These are phyloP conservation scores for Notholithocarpus densiflorus DNA, from an alignment of 306 rosid genomes.

Conservation along the genomic window DNA sequence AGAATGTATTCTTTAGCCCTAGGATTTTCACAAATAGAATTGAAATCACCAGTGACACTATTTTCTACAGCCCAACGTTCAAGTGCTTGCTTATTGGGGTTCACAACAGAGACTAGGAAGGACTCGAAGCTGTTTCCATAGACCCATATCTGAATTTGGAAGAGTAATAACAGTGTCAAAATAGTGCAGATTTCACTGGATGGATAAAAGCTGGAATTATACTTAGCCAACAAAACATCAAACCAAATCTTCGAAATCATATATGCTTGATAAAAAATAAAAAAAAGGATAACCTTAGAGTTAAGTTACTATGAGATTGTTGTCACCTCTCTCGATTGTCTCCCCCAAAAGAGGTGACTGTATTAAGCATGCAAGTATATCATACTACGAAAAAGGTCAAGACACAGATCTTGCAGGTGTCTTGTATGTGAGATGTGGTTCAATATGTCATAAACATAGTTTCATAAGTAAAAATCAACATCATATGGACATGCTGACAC, in stretches of 20 bases:
- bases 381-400: neutral
- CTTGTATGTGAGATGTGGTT: neutral
- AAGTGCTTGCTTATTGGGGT: constrained; percentile 61
- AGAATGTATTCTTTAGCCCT: constrained; percentile 62
- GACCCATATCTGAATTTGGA: constrained; percentile 75
- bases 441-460: no score
- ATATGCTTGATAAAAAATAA: neutral
- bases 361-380: neutral
- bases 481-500: neutral
- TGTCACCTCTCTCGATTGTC: constrained; percentile 2
- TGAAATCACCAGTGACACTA: constrained; percentile 62
- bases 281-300: neutral
- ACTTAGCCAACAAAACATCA: neutral
- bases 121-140: constrained; percentile 95
- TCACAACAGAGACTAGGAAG: constrained; percentile 80
- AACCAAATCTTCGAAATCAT: constrained; percentile 19
- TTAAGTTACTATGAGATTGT: neutral
- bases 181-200: neutral
- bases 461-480: neutral
- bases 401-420: constrained; percentile 9
- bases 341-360: constrained; percentile 4
- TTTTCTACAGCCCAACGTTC: constrained; percentile 81
- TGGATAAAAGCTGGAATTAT: constrained; percentile 16
- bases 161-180: constrained; percentile 6
- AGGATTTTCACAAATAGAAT: constrained; percentile 63